These are phyloP conservation scores for Lentinula detonsa DNA, from an alignment of 768 basidiomycete species.

Conservation along the genomic window DNA sequence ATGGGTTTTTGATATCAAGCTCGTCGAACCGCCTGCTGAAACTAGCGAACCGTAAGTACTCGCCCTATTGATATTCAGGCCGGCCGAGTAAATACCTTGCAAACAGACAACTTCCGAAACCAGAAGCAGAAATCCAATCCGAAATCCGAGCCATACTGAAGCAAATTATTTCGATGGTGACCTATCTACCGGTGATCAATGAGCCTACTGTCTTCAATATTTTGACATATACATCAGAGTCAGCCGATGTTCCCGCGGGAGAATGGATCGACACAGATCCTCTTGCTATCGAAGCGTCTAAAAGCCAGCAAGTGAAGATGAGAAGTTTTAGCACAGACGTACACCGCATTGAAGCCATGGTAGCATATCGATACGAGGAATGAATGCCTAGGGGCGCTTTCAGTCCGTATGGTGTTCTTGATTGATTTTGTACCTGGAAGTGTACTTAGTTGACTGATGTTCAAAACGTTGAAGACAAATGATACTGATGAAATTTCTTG, in stretches of 20 bases:
- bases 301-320: conserved; percentile 91
- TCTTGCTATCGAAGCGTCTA: conserved; percentile 85
- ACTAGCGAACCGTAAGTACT: conserved; percentile 42
- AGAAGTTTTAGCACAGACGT: conserved; percentile 96
- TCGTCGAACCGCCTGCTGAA: conserved; percentile 60
- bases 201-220: conserved; percentile 98
- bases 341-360: conserved; percentile 97
- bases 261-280: conserved; percentile 98
- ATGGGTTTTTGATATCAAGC: conserved; percentile 96
- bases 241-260: conserved; percentile 84
- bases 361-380: conserved; percentile 85
- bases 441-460: conserved; percentile 7
- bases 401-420: no score
- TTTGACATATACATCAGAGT: conserved; percentile 89
- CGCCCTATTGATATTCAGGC: neutral
- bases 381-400: neutral
- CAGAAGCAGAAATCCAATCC: conserved; percentile 87
- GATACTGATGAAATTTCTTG: neutral
- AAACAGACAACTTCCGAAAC: conserved; percentile 50
- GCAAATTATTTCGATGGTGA: conserved; percentile 96
- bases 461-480: neutral
- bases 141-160: conserved; percentile 98
- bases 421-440: conserved; percentile 6
- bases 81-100: no score
- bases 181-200: conserved; percentile 92